Evolutionary conservation across 2,329 filamentous ascomycete genomes (phyloP).

Genomic region (Grosmannia huntii): DNA sequence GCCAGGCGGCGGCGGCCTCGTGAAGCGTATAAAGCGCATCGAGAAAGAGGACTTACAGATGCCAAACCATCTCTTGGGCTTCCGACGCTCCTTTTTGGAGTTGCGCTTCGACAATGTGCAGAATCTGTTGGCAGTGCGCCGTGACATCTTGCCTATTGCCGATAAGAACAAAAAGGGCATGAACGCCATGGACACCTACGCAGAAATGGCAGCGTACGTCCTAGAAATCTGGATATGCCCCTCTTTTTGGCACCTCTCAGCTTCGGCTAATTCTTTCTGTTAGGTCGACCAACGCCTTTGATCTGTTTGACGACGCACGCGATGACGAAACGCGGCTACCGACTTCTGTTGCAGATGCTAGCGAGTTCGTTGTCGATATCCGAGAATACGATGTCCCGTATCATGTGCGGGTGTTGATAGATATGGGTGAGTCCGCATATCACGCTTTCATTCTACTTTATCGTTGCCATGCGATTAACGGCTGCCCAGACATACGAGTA

Average conservation of each 20-base stretch:
- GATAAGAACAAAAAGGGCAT: constrained; percentile 95
- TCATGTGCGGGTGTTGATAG: constrained; percentile 97
- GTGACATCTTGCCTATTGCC: constrained; percentile 75
- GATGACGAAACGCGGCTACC: constrained; percentile 69
- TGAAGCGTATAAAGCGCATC: constrained; percentile 64
- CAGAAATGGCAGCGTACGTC: constrained; percentile 77
- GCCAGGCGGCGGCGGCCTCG: constrained; percentile 61
- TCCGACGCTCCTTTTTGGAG: constrained; percentile 77
- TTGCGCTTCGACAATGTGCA: constrained; percentile 77
- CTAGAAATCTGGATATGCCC: neutral
- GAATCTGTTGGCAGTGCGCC: constrained; percentile 74
- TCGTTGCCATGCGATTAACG: neutral
- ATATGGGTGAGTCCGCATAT: constrained; percentile 48
- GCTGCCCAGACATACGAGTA: constrained; percentile 65
- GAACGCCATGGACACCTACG: constrained; percentile 96
- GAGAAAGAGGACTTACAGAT: constrained; percentile 90
- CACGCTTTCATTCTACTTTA: too few species aligned
- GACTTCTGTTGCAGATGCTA: constrained; percentile 68
- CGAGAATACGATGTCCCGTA: constrained; percentile 99
- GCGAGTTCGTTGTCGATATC: constrained; percentile 96
- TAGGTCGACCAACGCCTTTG: constrained; percentile 53
- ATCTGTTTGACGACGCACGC: constrained; percentile 84
- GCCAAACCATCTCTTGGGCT: constrained; percentile 91
- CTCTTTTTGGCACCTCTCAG: neutral
- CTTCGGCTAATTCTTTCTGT: neutral